Evolutionary conservation across 768 basidiomycete genomes (phyloP).

Genomic region (Clavaria fumosa): DNA sequence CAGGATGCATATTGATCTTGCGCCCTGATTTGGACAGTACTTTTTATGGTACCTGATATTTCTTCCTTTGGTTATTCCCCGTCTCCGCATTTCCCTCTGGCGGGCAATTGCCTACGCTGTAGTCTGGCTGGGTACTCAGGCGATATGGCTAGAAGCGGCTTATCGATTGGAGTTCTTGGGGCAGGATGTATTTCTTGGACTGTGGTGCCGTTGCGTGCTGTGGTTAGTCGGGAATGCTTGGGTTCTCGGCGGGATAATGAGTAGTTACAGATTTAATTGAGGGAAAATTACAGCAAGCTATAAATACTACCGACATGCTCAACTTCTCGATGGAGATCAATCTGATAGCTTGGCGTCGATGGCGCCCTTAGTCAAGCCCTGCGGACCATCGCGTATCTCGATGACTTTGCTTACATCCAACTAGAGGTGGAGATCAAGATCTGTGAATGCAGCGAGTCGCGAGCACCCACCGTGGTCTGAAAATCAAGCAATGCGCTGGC

Average conservation of each 20-base stretch:
- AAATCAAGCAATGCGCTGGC: conserved; percentile 73
- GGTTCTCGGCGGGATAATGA: conserved; percentile 57
- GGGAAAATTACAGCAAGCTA: background rate
- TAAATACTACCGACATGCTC: no score
- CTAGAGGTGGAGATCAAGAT: conserved; percentile 21
- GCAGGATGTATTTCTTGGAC: conserved; percentile 46
- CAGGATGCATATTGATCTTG: conserved; percentile 3
- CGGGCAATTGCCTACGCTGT: conserved; percentile 26
- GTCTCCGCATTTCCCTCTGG: conserved; percentile 33
- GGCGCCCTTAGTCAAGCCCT: conserved; percentile 57
- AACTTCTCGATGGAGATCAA: no score
- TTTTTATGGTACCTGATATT: conserved; percentile 95
- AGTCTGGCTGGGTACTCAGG: conserved; percentile 71
- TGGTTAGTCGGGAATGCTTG: conserved; percentile 69
- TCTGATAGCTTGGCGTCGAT: conserved; percentile 47
- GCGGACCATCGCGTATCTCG: conserved; percentile 69
- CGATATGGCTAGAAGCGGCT: conserved; percentile 80
- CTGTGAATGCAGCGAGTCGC: background rate
- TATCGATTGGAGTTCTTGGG: conserved; percentile 86
- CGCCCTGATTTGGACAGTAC: conserved; percentile 42
- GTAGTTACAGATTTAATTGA: conserved; percentile 20
- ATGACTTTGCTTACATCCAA: conserved; percentile 67
- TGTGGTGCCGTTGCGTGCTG: conserved; percentile 68
- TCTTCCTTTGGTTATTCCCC: conserved; percentile 67
- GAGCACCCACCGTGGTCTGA: conserved; percentile 48